Base-by-base conservation (phyloP, 306 rosid species). In the Boehmeria nivea region DNA sequence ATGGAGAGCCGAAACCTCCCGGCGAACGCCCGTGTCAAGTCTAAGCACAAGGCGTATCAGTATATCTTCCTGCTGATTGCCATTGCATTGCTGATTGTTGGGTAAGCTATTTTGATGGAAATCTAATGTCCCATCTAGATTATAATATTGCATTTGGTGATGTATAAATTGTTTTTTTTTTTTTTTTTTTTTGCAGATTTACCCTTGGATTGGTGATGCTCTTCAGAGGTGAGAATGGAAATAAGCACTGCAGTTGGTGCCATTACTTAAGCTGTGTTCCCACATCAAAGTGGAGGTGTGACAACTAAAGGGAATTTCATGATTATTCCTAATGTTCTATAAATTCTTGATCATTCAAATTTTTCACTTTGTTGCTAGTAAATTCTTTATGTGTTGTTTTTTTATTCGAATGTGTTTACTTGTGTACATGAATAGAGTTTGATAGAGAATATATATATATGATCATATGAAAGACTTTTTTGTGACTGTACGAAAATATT, bases 211-310 rank as follows among this genome's bases (percentile, higher is more conserved):
- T 71, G 77, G 71, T 76, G 45, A 62, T 76, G 68, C 70, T 76
- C 42, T 76, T 76, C 65, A 63, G 53, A 48, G 77, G 77, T 3
- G 77, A 76, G 48, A 62, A 71, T 22, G 76, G 76, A 5, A 71
- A 71, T 60, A 44, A 66, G 42, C 81, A 76, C 65, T 76, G 81
- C 67, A 71, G 77, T 34, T 76, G 81, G 81, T 76, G 81, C 47
- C 81, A 76, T 52, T 76, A 76, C 53, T 67, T 76, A 0, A 71
- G 77, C 53, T 76, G 81, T 57, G 81, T 76, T 57, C 81, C 81
- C 44, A 70, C 81, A 13, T 70, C 69, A 15, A 71, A 57, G 40
- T 75, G 81, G 81, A 67, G 19, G 7, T 75, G 81, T 34, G 66
- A 46, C 21, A 70, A 70, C 57, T 70, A 62, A 70, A 45, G n/a